phyloP scores from a whole-genome alignment of 2,329 filamentous ascomycete genomes.

The Onygena corvina region DNA sequence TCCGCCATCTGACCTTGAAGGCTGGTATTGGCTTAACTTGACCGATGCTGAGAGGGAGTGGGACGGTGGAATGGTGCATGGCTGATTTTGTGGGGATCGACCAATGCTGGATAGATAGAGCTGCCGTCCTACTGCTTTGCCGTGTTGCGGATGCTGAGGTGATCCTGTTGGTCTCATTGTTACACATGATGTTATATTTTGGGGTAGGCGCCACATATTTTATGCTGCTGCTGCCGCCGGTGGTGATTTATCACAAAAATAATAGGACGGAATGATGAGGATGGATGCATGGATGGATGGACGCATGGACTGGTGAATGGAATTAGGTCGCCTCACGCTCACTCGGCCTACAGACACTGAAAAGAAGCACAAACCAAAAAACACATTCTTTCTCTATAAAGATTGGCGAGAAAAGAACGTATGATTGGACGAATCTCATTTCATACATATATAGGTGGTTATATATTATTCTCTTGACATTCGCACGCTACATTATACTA shows the following conservation, averaged over 20 bases:
- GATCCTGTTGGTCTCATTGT: slow-evolving; percentile 3
- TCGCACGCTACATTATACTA: not conserved
- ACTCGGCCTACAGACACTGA: slow-evolving; percentile 3
- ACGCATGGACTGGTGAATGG: not conserved
- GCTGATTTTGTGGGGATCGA: not conserved
- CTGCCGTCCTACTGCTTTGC: slow-evolving; percentile 6
- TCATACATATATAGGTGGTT: slow-evolving; percentile 2
- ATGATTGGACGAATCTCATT: slow-evolving; percentile 5
- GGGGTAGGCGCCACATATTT: not conserved
- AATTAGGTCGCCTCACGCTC: slow-evolving; percentile 1
- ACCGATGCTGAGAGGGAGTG: not conserved
- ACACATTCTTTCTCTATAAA: slow-evolving; percentile 1
- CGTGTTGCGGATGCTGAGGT: slow-evolving; percentile 7
- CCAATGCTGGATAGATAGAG: slow-evolving; percentile 11
- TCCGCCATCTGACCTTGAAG: not conserved
- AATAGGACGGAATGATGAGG: not conserved
- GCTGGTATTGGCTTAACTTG: not conserved
- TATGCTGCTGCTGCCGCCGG: too few relatives aligned
- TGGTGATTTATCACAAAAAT: too few relatives aligned
- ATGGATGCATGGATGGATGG: not conserved
- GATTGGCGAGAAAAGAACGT: not conserved
- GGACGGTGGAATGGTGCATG: not conserved
- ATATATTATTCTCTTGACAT: not conserved
- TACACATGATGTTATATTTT: not conserved
- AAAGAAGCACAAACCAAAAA: not conserved